Base-by-base conservation (phyloP, 108 stramenopile genomes). In the Cyclotella baltica region DNA sequence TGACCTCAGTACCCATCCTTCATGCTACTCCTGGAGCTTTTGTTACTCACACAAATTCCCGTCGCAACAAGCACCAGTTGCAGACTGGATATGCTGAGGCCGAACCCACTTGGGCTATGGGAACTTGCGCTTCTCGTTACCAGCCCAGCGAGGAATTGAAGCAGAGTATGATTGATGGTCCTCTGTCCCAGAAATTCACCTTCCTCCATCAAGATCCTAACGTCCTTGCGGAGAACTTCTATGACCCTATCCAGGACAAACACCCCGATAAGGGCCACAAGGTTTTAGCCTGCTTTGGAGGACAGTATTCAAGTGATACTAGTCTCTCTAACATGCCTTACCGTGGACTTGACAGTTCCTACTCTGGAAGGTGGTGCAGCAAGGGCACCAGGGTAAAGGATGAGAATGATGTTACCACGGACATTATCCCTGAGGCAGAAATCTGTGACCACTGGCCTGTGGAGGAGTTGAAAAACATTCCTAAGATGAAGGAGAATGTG, bases 11-110 rank as follows among this genome's bases (percentile, higher is more conserved):
- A 31, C 85, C 88, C 11, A 62, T 88, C 34, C 67, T 88, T 18
- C 88, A 88, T 62, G 88, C 88, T 8, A 86, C 88, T 62, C 88
- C 88, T 43, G 88, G 73, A n/a, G 74, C 83, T 16, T 88, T 88
- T 76, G 72, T 88, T 15, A 62, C 75, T 0, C 85, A 86, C 69
- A 62, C 80, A n/a, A 86, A 86, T 58, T 68, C 66, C 61, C 75
- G 88, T 19, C 62, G 30, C 15, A 82, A 84, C 59, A 50, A 62
- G 9, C 72, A 70, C 20, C 69, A 73, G 1, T 56, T 88, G 11
- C 79, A 66, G 27, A 37, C 37, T 40, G 62, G 73, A 19, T 86
- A 74, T 51, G 36, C 62, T 40, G 46, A 72, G 59, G 76, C 83
- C 22, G 69, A 77, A 20, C 88, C 88, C 15, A 84, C 88, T 4